These are phyloP conservation scores for Epichloe baconii DNA, from an alignment of 2,329 filamentous ascomycete species.

Conservation along the genomic window DNA sequence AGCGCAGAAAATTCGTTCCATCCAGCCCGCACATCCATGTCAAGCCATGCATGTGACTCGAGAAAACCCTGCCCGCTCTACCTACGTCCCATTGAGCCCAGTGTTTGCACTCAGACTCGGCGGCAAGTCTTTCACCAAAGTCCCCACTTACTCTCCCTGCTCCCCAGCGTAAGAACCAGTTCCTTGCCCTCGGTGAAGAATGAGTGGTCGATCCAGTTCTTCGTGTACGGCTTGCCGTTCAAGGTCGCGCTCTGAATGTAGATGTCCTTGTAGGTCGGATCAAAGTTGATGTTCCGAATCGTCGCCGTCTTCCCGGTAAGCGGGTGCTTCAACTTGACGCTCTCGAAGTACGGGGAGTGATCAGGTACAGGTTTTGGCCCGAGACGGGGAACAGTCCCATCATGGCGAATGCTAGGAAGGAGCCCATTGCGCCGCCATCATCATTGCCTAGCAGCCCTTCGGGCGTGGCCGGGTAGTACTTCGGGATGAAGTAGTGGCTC, in stretches of 20 bases:
- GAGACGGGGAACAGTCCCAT: slow-evolving; percentile 58
- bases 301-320: slow-evolving; percentile 47
- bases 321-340: slow-evolving; percentile 42
- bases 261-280: slow-evolving; percentile 41
- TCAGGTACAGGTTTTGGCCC: slow-evolving; percentile 59
- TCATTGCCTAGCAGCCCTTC: slow-evolving; percentile 57
- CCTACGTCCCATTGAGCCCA: slow-evolving; percentile 6
- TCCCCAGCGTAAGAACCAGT: slow-evolving; percentile 48
- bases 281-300: slow-evolving; percentile 49
- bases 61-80: no score
- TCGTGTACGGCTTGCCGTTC: slow-evolving; percentile 45
- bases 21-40: no score
- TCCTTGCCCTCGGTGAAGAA: slow-evolving; percentile 54
- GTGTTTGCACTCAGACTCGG: slow-evolving; percentile 37
- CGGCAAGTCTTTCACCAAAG: slow-evolving; percentile 42
- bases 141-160: slow-evolving; percentile 52
- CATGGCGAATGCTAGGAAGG: slow-evolving; percentile 53
- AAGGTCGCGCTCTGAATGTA: slow-evolving; percentile 55
- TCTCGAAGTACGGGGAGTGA: slow-evolving; percentile 55
- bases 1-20: no score
- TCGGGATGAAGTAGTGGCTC: slow-evolving; percentile 52
- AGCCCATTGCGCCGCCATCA: slow-evolving; percentile 58
- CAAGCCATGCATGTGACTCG: no score
- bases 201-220: slow-evolving; percentile 54
- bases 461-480: slow-evolving; percentile 45